phyloP scores from a whole-genome alignment of 495 filamentous ascomycete species.

The Aspergillus steynii region DNA sequence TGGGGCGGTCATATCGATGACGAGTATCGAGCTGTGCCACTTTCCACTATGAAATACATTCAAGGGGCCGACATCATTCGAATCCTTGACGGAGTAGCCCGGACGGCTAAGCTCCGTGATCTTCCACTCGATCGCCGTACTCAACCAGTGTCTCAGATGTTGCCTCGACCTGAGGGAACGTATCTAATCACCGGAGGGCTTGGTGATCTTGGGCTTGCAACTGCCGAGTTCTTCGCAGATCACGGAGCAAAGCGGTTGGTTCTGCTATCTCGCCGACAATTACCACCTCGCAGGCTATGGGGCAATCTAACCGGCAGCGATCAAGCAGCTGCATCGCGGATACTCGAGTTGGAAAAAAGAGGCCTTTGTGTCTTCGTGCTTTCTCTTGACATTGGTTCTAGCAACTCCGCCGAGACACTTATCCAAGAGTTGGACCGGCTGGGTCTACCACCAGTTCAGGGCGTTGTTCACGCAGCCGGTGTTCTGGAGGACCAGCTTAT shows the following conservation, averaged over 20 bases:
- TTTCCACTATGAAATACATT: constrained; percentile 35
- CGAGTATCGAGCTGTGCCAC: constrained; percentile 24
- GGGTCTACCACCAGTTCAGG: constrained; percentile 35
- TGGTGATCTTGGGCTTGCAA: constrained; percentile 41
- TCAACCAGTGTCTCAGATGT: constrained; percentile 6
- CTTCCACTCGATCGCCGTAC: constrained; percentile 22
- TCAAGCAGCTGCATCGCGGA: constrained; percentile 11
- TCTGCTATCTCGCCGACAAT: constrained; percentile 37
- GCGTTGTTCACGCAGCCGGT: constrained; percentile 51
- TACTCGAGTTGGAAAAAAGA: constrained; percentile 26
- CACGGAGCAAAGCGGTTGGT: constrained; percentile 42
- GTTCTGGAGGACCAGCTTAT: constrained; percentile 42
- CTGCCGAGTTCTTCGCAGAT: constrained; percentile 37
- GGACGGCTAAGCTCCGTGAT: constrained; percentile 30
- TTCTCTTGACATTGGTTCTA: constrained; percentile 26
- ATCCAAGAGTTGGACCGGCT: constrained; percentile 22
- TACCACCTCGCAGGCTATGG: constrained; percentile 33
- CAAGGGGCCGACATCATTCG: constrained; percentile 42
- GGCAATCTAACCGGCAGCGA: neutral
- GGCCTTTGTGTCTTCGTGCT: constrained; percentile 31
- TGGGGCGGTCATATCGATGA: constrained; percentile 41
- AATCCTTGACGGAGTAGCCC: constrained; percentile 43
- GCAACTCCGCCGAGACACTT: constrained; percentile 19
- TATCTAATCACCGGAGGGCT: constrained; percentile 51
- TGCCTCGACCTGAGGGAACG: constrained; percentile 37